These are phyloP conservation scores for Truncatella angustata DNA, from an alignment of 2,329 filamentous ascomycete species.

Conservation along the genomic window DNA sequence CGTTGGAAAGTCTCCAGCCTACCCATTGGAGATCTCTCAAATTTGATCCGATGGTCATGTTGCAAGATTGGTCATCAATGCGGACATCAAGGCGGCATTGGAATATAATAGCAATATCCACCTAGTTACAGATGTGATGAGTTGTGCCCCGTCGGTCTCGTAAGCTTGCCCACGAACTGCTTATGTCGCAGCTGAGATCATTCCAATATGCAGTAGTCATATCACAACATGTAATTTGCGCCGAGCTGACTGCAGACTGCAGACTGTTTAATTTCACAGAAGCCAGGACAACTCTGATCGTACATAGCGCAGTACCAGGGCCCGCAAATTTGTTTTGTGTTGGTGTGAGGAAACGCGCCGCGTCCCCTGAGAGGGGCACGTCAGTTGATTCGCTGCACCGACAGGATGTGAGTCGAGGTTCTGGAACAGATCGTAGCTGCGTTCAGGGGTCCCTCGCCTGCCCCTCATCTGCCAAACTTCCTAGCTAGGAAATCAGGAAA, in stretches of 20 bases:
- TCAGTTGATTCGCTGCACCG: constrained; percentile 1
- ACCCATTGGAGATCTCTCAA: constrained; percentile 17
- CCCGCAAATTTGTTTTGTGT: constrained; percentile 26
- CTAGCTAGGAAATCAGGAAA: too few relatives aligned
- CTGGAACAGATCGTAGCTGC: background rate
- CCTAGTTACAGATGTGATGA: background rate
- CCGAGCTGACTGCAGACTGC: too few relatives aligned
- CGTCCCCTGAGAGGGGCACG: constrained; percentile 17
- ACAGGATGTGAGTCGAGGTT: background rate
- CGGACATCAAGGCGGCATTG: background rate
- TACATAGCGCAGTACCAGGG: constrained; percentile 1
- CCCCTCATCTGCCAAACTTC: background rate
- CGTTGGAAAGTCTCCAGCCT: background rate
- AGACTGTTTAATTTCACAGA: too few relatives aligned
- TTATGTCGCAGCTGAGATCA: too few relatives aligned
- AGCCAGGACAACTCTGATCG: background rate
- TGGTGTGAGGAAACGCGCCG: constrained; percentile 27
- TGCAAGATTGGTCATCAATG: background rate
- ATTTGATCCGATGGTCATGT: constrained; percentile 16
- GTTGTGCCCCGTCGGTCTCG: too few relatives aligned
- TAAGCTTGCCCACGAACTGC: too few relatives aligned
- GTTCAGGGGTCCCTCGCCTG: background rate
- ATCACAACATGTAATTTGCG: too few relatives aligned
- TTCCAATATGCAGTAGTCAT: too few relatives aligned
- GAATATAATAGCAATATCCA: background rate